Conservation (phyloP, 441 rosid species). For the Euphorbia neoarborescens region DNA sequence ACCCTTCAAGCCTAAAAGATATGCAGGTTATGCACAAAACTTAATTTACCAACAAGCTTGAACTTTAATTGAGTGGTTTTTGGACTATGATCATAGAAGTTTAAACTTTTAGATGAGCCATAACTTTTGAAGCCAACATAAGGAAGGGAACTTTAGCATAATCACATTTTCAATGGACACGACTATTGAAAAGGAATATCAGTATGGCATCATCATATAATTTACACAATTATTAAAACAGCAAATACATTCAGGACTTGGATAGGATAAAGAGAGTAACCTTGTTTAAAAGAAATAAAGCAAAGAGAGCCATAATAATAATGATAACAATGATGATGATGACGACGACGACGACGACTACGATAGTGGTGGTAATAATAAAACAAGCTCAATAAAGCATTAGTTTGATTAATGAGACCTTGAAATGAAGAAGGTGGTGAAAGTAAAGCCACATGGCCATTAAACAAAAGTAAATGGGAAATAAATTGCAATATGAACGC, state of each 20-base stretch:
- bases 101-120: background rate
- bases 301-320: background rate
- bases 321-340: too few relatives aligned
- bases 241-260: background rate
- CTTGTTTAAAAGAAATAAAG: background rate
- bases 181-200: background rate
- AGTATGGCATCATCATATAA: background rate
- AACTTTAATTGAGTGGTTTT: background rate
- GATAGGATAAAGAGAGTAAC: background rate
- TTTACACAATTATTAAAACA: background rate
- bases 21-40: background rate
- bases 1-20: background rate
- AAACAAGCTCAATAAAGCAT: conserved; percentile 7
- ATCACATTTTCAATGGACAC: background rate
- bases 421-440: background rate
- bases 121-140: background rate
- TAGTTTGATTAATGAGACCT: background rate
- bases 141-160: background rate
- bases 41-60: background rate
- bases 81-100: background rate
- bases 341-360: too few relatives aligned
- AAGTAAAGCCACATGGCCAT: background rate
- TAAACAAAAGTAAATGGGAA: background rate
- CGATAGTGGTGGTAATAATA: too few relatives aligned
- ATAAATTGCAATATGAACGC: background rate